Percentiles rank a stretch among this genome's conserved stretches.
These are phyloP conservation scores for Aspergillus phoenicis DNA, from an alignment of 2,329 filamentous ascomycete species.

Conservation along the genomic window DNA sequence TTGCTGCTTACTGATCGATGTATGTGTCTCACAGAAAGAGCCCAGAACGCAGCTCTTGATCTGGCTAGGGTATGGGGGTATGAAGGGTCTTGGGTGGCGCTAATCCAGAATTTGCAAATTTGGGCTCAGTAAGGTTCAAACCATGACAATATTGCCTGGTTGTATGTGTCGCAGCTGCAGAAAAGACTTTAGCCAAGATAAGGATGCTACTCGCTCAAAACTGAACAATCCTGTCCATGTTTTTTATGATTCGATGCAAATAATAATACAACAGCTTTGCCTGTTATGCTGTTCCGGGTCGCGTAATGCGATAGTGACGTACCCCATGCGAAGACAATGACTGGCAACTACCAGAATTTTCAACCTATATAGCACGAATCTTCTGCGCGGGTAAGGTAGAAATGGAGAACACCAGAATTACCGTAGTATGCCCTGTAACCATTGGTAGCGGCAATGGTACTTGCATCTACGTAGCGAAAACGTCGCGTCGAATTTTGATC, in stretches of 20 bases:
- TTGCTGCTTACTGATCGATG: not conserved
- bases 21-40: not conserved
- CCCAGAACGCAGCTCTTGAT: not conserved
- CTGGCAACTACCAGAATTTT: not conserved
- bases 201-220: too few relatives aligned
- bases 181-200: too few relatives aligned
- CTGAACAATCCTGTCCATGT: too few relatives aligned
- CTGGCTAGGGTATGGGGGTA: not conserved
- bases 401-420: not conserved
- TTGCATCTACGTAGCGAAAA: not conserved
- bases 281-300: too few relatives aligned
- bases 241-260: too few relatives aligned
- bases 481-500: not conserved
- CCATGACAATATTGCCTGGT: too few relatives aligned
- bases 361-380: not conserved
- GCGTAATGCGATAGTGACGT: too few relatives aligned
- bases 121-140: too few relatives aligned
- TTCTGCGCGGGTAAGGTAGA: not conserved
- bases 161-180: too few relatives aligned
- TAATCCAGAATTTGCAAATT: not conserved
- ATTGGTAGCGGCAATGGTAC: not conserved
- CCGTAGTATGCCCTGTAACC: slow-evolving; percentile 2
- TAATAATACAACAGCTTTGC: too few relatives aligned
- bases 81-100: not conserved
- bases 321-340: not conserved